Conservation (phyloP, 352 stramenopile genomes). For the Phytophthora meadii region DNA sequence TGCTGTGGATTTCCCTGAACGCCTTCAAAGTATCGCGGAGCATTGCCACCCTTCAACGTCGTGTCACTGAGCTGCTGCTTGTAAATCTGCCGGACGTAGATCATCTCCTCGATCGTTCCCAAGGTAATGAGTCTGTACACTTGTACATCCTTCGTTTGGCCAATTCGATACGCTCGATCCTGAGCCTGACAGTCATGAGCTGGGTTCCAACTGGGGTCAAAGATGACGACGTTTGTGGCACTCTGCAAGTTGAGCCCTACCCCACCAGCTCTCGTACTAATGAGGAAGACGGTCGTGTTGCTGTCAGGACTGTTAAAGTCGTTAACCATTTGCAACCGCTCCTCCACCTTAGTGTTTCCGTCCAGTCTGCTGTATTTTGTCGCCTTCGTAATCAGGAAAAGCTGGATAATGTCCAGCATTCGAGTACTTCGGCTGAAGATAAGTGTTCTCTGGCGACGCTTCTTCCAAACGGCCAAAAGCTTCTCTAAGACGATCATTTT, state of each 20-base stretch:
- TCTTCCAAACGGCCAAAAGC: conserved; percentile 68
- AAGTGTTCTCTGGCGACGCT: conserved; percentile 68
- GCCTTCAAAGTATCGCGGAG: conserved; percentile 82
- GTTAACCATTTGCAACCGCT: conserved; percentile 77
- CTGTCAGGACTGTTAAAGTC: conserved; percentile 70
- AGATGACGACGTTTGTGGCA: conserved; percentile 88
- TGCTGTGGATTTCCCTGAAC: conserved; percentile 79
- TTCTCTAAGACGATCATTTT: conserved; percentile 87
- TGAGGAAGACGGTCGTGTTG: conserved; percentile 73
- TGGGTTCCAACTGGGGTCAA: conserved; percentile 90
- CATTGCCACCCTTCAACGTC: conserved; percentile 73
- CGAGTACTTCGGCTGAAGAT: conserved; percentile 83
- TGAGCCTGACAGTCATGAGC: conserved; percentile 86
- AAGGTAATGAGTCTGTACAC: conserved; percentile 87
- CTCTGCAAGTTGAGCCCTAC: conserved; percentile 81
- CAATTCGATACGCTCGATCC: conserved; percentile 87
- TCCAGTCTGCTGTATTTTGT: conserved; percentile 71
- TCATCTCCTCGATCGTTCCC: conserved; percentile 90
- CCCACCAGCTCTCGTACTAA: conserved; percentile 80
- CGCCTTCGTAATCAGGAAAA: conserved; percentile 75
- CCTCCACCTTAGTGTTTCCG: conserved; percentile 77
- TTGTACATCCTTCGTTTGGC: conserved; percentile 86
- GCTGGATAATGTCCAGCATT: conserved; percentile 85
- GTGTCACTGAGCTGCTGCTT: conserved; percentile 88
- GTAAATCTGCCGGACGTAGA: conserved; percentile 89